Conservation (phyloP, 257 asterid genomes). For the Solanum piurae region DNA sequence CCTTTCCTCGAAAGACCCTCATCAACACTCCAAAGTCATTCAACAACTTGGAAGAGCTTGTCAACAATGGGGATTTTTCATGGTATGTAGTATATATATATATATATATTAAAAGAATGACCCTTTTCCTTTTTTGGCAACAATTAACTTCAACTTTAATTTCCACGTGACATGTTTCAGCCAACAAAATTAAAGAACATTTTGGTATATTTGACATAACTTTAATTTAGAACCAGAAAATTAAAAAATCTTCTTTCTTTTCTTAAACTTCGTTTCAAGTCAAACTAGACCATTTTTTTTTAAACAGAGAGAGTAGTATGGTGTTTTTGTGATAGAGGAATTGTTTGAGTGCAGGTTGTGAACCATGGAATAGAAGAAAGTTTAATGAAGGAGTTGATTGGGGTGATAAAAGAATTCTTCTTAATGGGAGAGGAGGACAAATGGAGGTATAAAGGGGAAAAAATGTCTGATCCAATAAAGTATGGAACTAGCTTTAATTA, state of each 20-base stretch:
- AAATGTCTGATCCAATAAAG: constrained; percentile 54
- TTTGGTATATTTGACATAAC: too few relatives aligned
- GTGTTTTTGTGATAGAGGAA: too few relatives aligned
- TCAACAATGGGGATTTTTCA: constrained; percentile 57
- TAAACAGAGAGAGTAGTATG: too few relatives aligned
- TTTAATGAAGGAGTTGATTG: constrained; percentile 26
- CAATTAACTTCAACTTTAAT: too few relatives aligned
- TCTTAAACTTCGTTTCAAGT: too few relatives aligned
- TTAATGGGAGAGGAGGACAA: constrained; percentile 55
- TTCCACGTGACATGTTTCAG: too few relatives aligned
- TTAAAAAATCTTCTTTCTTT: too few relatives aligned
- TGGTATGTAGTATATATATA: constrained; percentile 18
- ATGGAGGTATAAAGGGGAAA: constrained; percentile 30
- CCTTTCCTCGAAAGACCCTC: constrained; percentile 23
- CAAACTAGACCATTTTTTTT: too few relatives aligned
- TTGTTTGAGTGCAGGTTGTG: constrained; percentile 27
- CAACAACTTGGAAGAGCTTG: constrained; percentile 38
- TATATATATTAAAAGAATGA: too few relatives aligned
- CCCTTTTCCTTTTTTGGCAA: too few relatives aligned
- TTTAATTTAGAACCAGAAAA: too few relatives aligned
- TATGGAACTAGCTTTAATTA: constrained; percentile 69
- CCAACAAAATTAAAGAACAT: too few relatives aligned
- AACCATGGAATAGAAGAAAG: constrained; percentile 64
- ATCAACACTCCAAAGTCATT: constrained; percentile 28
- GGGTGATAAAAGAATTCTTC: constrained; percentile 42